These are phyloP conservation scores for Viola odorata DNA, from an alignment of 345 rosid species.

Conservation along the genomic window DNA sequence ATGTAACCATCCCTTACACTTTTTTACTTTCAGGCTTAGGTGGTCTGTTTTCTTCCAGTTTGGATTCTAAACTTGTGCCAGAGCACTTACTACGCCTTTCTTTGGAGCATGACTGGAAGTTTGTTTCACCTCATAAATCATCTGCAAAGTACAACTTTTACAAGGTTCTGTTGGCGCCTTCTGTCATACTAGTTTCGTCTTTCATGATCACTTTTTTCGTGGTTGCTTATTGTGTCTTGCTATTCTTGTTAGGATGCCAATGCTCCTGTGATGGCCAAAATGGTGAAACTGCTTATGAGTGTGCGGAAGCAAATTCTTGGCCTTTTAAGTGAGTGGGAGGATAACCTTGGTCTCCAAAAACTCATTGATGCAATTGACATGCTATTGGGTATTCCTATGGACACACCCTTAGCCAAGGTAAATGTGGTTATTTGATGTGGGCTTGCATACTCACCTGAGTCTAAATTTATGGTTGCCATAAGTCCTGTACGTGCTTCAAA, in stretches of 20 bases:
- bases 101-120: constrained; percentile 47
- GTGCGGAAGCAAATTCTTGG: constrained; percentile 41
- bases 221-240: constrained; percentile 10
- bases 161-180: constrained; percentile 47
- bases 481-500: too few species aligned
- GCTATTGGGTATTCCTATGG: constrained; percentile 70
- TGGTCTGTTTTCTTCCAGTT: constrained; percentile 44
- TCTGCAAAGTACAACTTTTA: constrained; percentile 66
- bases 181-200: not conserved
- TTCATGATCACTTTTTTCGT: constrained; percentile 4
- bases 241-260: constrained; percentile 54
- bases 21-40: constrained; percentile 50
- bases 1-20: not conserved
- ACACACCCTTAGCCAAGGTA: constrained; percentile 86
- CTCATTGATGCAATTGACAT: constrained; percentile 57
- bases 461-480: too few species aligned
- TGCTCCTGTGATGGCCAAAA: constrained; percentile 58
- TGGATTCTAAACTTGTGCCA: constrained; percentile 75
- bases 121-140: constrained; percentile 32
- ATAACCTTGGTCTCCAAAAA: constrained; percentile 72
- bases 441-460: too few species aligned
- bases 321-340: constrained; percentile 67
- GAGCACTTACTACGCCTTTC: constrained; percentile 79
- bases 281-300: constrained; percentile 56
- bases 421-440: not conserved